A percentile compares a stretch with the other conserved stretches of the same genome.
These are phyloP conservation scores for Pecoramyces ruminantium DNA, from an alignment of 192 early-diverging fungal species.

Conservation along the genomic window DNA sequence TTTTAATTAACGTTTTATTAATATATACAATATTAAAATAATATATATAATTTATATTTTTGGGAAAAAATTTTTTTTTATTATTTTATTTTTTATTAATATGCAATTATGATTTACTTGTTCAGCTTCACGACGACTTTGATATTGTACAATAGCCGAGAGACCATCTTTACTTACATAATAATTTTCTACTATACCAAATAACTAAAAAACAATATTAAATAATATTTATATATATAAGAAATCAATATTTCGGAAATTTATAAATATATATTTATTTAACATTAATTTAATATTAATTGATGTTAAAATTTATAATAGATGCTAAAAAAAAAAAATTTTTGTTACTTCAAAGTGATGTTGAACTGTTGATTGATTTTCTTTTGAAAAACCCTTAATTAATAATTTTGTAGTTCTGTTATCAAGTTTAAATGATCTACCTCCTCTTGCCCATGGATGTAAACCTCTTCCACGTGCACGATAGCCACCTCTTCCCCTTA, in stretches of 20 bases:
- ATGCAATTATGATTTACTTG: constrained; percentile 8
- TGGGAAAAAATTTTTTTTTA: no score
- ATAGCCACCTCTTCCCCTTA: background rate
- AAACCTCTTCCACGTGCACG: background rate
- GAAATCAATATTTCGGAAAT: no score
- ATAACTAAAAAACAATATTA: background rate
- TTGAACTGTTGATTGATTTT: constrained; percentile 21
- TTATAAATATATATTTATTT: no score
- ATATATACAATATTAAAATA: no score
- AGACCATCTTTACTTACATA: constrained; percentile 15
- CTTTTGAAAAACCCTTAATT: constrained; percentile 29
- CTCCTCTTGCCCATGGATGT: constrained; percentile 7
- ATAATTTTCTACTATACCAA: constrained; percentile 28
- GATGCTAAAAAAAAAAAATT: no score
- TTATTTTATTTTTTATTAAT: no score
- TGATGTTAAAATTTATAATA: no score
- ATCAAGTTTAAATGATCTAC: constrained; percentile 39
- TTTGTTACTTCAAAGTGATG: constrained; percentile 54
- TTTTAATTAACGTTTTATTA: no score
- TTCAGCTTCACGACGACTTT: constrained; percentile 36
- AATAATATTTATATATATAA: no score
- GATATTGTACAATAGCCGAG: constrained; percentile 28
- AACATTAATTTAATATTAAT: no score
- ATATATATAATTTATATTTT: no score
- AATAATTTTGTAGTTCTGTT: constrained; percentile 52